Conservation (phyloP, 371 early-diverging fungal species). For the Mortierella sp. region DNA sequence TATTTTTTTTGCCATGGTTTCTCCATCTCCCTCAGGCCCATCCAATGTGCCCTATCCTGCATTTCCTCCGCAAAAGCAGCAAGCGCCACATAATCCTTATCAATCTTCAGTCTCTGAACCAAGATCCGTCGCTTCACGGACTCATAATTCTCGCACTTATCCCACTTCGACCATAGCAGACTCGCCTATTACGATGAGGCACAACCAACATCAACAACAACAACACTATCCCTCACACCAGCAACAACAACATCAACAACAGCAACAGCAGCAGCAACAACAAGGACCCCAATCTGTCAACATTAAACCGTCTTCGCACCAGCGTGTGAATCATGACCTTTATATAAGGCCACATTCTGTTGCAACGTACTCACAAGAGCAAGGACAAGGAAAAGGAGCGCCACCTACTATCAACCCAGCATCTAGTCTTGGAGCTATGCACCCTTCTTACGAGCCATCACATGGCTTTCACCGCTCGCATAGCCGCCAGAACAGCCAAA, state of each 20-base stretch:
- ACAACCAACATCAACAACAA: neutral
- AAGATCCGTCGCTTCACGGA: neutral
- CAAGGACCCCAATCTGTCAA: neutral
- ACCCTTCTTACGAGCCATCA: neutral
- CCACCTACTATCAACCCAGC: neutral
- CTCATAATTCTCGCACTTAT: neutral
- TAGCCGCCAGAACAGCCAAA: neutral
- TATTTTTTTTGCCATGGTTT: neutral
- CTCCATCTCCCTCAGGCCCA: neutral
- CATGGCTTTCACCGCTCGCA: neutral
- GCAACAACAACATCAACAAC: neutral
- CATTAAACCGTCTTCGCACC: neutral
- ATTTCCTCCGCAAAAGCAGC: neutral
- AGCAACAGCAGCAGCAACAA: neutral
- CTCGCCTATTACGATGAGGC: neutral
- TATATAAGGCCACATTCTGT: neutral
- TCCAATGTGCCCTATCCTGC: neutral
- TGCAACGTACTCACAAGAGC: neutral
- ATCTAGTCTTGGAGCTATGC: neutral
- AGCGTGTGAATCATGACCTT: neutral
- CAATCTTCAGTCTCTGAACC: neutral
- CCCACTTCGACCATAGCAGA: neutral
- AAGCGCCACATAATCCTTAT: neutral
- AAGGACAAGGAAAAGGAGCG: neutral
- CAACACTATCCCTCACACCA: neutral